These are phyloP conservation scores for Brassica carinata DNA, from an alignment of 345 rosid genomes.

Conservation along the genomic window DNA sequence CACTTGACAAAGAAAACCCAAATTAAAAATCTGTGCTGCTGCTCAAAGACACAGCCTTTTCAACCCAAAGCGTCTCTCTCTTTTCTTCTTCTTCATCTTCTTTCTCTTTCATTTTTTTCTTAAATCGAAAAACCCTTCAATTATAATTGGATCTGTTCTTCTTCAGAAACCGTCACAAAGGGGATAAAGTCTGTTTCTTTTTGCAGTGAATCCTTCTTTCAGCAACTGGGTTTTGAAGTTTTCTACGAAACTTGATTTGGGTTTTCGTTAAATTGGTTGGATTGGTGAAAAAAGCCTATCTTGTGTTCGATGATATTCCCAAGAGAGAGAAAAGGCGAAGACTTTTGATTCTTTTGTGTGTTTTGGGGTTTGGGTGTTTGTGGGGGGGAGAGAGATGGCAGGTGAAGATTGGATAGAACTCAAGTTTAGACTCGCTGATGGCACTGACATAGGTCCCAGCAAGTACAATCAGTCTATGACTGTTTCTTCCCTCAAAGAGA, in stretches of 20 bases:
- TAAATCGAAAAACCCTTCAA: constrained; percentile 10
- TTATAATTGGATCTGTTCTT: constrained; percentile 29
- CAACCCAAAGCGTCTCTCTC: constrained; percentile 36
- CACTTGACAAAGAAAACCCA: constrained; percentile 14
- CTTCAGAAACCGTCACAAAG: not conserved
- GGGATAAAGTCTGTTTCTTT: not conserved
- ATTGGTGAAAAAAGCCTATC: constrained; percentile 6
- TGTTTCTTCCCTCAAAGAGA: constrained; percentile 67
- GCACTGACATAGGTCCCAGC: constrained; percentile 65
- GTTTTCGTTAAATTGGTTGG: constrained; percentile 4
- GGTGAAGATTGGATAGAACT: constrained; percentile 58
- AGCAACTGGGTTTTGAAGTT: constrained; percentile 6
- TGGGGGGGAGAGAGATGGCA: constrained; percentile 41
- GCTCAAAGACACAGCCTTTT: constrained; percentile 38
- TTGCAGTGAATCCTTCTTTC: not conserved
- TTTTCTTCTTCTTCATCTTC: constrained; percentile 27
- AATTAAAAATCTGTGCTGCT: constrained; percentile 1
- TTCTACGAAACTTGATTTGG: constrained; percentile 1
- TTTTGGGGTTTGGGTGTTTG: not conserved
- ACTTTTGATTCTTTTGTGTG: not conserved
- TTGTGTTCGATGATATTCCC: constrained; percentile 27
- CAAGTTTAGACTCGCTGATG: constrained; percentile 68
- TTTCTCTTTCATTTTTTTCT: not conserved
- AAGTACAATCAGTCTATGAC: constrained; percentile 57
- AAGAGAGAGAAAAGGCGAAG: constrained; percentile 2